A percentile compares a stretch with the other conserved stretches of the same genome.
Evolutionary conservation across 352 stramenopile species (phyloP).

Genomic region (Globisporangium canariense): DNA sequence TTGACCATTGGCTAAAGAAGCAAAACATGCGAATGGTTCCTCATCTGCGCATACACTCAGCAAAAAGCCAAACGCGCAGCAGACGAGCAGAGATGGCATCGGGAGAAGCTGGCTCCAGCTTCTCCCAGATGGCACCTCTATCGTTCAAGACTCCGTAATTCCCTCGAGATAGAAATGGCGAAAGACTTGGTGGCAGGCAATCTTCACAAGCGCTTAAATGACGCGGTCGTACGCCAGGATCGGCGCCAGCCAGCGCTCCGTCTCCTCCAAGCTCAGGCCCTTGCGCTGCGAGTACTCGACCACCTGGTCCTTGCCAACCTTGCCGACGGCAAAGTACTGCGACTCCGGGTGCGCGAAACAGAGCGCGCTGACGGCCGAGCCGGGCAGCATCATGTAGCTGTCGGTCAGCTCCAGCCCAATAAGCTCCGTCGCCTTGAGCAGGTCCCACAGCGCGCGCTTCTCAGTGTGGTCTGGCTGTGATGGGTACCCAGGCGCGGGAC

Average conservation of each 20-base stretch:
- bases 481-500: conserved; percentile 96
- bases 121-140: conserved; percentile 15
- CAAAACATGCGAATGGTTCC: conserved; percentile 21
- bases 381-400: conserved; percentile 96
- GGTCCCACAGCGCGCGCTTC: conserved; percentile 95
- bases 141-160: conserved; percentile 11
- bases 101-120: neutral
- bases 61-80: neutral
- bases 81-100: conserved; percentile 17
- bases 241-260: conserved; percentile 93
- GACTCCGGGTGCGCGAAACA: conserved; percentile 95
- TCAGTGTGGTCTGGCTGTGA: conserved; percentile 98
- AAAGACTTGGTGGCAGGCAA: conserved; percentile 13
- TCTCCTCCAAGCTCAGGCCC: conserved; percentile 82
- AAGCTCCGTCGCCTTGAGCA: conserved; percentile 92
- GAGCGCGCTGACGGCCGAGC: conserved; percentile 91
- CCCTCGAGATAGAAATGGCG: conserved; percentile 52
- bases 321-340: conserved; percentile 97
- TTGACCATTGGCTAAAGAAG: conserved; percentile 22
- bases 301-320: conserved; percentile 96
- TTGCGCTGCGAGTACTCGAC: conserved; percentile 93
- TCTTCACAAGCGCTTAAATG: conserved; percentile 14
- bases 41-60: neutral
- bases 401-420: conserved; percentile 92
- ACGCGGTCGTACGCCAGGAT: conserved; percentile 94